Percentiles rank a stretch among this genome's conserved stretches.
Conservation (phyloP, 768 basidiomycete species). For the Paxillus ammoniavirescens region DNA sequence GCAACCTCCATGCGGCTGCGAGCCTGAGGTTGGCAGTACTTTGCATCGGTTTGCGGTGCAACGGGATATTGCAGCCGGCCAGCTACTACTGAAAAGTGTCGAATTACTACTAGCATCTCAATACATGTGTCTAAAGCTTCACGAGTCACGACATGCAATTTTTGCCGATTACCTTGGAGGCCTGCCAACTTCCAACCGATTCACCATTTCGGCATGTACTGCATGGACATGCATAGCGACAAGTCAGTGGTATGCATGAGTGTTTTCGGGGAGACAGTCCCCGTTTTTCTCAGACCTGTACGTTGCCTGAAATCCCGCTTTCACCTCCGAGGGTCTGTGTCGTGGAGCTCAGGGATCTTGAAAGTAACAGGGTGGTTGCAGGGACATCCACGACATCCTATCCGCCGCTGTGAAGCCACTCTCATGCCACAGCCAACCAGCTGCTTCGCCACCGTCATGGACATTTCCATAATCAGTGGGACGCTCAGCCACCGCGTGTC, state of each 20-base stretch:
- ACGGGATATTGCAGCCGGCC: slow-evolving; percentile 17
- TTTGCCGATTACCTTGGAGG: too few species aligned
- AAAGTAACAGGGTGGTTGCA: background rate
- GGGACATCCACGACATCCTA: background rate
- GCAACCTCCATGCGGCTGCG: slow-evolving; percentile 7
- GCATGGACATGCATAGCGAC: background rate
- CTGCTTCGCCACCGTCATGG: background rate
- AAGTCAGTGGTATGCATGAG: background rate
- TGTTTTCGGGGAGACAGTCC: background rate
- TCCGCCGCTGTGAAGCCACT: background rate
- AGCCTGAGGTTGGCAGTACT: background rate
- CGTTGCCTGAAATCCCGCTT: background rate
- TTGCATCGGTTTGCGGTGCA: background rate
- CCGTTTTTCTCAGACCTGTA: background rate
- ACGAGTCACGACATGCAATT: background rate
- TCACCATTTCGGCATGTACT: background rate
- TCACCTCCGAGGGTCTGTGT: background rate
- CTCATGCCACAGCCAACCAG: background rate
- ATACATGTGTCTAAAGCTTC: too few species aligned
- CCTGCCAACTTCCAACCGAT: too few species aligned
- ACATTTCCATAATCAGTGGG: background rate
- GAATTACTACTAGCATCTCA: slow-evolving; percentile 16
- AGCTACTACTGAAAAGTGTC: slow-evolving; percentile 8
- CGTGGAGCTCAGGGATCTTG: background rate
- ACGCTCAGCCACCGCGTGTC: background rate